These are phyloP conservation scores for Fomitopsis pulvina DNA, from an alignment of 768 basidiomycete genomes.

Conservation along the genomic window DNA sequence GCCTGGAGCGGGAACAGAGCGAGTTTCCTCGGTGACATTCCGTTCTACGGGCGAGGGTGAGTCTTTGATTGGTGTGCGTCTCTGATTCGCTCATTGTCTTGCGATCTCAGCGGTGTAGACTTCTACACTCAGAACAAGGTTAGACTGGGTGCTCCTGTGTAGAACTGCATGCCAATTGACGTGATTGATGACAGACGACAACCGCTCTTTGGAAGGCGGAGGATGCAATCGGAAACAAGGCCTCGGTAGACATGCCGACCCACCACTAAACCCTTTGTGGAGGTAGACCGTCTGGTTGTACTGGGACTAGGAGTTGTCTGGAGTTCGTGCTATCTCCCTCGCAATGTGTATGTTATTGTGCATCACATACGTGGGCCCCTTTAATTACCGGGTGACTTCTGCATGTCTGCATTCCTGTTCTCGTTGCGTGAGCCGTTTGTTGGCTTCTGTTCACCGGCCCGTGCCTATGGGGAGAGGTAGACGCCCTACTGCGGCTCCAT, in stretches of 20 bases:
- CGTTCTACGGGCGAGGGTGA: slow-evolving; percentile 86
- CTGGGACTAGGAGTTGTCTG: too few relatives aligned
- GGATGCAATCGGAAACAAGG: slow-evolving; percentile 71
- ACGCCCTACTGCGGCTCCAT: too few relatives aligned
- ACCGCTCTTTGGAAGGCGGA: slow-evolving; percentile 91
- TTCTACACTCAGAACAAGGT: slow-evolving; percentile 97
- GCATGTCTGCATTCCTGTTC: too few relatives aligned
- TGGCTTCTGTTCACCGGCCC: too few relatives aligned
- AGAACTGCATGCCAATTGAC: not conserved
- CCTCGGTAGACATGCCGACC: slow-evolving; percentile 86
- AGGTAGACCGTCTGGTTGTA: not conserved
- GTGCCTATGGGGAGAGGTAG: too few relatives aligned
- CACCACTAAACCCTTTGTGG: too few relatives aligned
- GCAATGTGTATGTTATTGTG: too few relatives aligned
- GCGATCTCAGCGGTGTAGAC: slow-evolving; percentile 67
- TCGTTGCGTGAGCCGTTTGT: too few relatives aligned
- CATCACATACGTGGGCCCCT: too few relatives aligned
- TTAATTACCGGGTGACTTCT: too few relatives aligned
- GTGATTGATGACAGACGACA: slow-evolving; percentile 51
- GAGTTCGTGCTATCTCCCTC: too few relatives aligned
- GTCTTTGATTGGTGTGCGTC: slow-evolving; percentile 10
- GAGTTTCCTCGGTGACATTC: slow-evolving; percentile 78
- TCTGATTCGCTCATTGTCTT: not conserved
- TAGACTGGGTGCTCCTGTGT: slow-evolving; percentile 2
- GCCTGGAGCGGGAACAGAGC: slow-evolving; percentile 94